Conservation (phyloP, 108 stramenopile species). For the Schizochytrium sp. region DNA sequence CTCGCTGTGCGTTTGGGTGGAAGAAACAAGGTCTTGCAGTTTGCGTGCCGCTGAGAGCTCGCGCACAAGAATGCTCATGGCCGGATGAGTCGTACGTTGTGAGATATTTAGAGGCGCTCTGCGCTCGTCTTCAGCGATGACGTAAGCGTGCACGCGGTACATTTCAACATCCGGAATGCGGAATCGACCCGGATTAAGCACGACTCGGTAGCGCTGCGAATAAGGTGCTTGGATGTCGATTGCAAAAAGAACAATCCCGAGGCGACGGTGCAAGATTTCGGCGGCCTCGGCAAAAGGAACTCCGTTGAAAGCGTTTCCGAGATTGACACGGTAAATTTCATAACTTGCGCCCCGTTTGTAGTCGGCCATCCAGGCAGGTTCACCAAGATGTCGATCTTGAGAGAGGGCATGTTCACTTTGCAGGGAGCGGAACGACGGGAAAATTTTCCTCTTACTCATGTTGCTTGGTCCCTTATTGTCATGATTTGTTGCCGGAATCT, state of each 20-base stretch:
- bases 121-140: conserved; percentile 4
- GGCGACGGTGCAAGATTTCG: neutral
- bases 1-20: no score
- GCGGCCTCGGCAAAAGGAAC: neutral
- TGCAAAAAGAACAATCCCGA: conserved; percentile 17
- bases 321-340: conserved; percentile 3
- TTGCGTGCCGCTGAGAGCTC: neutral
- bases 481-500: no score
- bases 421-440: no score
- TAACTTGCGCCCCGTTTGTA: neutral
- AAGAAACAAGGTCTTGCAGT: no score
- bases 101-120: neutral
- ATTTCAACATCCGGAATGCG: neutral
- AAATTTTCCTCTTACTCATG: no score
- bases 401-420: neutral
- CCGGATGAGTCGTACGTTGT: neutral
- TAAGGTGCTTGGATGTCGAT: neutral
- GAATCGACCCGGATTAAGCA: neutral
- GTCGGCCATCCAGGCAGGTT: neutral
- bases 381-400: neutral
- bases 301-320: neutral
- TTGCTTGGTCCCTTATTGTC: no score
- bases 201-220: neutral
- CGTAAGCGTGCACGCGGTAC: neutral
- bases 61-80: neutral